Evolutionary conservation across 495 filamentous ascomycete species (phyloP).

Genomic region (Penicillium coprophilum): DNA sequence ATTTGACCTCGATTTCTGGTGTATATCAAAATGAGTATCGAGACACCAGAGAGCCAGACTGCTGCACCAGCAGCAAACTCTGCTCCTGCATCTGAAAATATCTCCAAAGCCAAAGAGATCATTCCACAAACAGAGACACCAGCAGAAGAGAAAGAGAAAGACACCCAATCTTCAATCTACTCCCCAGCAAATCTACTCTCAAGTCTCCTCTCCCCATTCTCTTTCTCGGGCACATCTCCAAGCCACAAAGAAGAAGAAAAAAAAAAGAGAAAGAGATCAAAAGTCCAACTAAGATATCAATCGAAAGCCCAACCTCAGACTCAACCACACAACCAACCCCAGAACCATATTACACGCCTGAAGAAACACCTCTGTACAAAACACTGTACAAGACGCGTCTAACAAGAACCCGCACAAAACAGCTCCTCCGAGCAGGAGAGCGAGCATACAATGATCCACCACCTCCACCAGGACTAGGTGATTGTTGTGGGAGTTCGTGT

Average conservation of each 20-base stretch:
- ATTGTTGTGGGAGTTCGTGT: slow-evolving; percentile 45
- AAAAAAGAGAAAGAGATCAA: neutral
- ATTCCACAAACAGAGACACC: neutral
- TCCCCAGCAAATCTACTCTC: slow-evolving; percentile 7
- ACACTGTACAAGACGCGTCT: slow-evolving; percentile 33
- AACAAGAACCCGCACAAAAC: slow-evolving; percentile 38
- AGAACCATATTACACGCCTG: slow-evolving; percentile 29
- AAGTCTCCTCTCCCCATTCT: slow-evolving; percentile 8
- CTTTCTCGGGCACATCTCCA: neutral
- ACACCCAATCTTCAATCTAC: neutral
- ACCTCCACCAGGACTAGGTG: slow-evolving; percentile 37
- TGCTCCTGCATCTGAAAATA: neutral
- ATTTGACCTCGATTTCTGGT: neutral
- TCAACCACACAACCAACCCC: slow-evolving; percentile 3
- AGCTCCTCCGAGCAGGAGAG: slow-evolving; percentile 39
- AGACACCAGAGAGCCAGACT: neutral
- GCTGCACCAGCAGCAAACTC: neutral
- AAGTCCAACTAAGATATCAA: slow-evolving; percentile 10
- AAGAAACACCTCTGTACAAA: slow-evolving; percentile 33
- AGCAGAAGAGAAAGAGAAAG: neutral
- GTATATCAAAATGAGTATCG: slow-evolving; percentile 10
- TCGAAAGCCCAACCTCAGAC: slow-evolving; percentile 1
- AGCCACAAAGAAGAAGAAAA: neutral
- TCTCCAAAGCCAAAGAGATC: neutral
- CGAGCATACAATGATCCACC: slow-evolving; percentile 38